Conservation (phyloP, 108 stramenopile species). For the Chaetoceros muelleri region DNA sequence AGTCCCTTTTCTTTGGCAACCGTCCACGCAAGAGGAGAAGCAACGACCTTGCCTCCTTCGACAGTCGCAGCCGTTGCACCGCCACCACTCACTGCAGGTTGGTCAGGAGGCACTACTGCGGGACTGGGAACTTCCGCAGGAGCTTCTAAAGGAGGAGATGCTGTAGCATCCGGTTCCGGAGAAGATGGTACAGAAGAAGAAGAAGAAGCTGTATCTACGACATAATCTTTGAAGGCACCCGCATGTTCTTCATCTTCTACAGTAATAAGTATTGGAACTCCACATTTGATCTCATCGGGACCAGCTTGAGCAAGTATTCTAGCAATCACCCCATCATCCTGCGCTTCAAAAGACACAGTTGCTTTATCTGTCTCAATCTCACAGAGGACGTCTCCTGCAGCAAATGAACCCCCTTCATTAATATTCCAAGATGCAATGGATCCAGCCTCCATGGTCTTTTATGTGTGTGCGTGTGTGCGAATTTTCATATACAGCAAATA, state of each 20-base stretch:
- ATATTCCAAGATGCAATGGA: constrained; percentile 81
- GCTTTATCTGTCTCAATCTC: constrained; percentile 98
- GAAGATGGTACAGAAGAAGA: constrained; percentile 17
- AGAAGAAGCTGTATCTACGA: constrained; percentile 16
- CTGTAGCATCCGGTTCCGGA: constrained; percentile 19
- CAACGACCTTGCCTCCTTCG: constrained; percentile 67
- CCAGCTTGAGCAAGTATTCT: constrained; percentile 82
- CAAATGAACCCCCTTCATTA: constrained; percentile 69
- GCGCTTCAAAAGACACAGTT: constrained; percentile 94
- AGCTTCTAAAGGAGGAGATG: constrained; percentile 22
- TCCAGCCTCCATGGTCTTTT: constrained; percentile 85
- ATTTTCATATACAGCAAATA: too few species aligned
- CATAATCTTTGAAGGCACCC: constrained; percentile 86
- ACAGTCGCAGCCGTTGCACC: constrained; percentile 31
- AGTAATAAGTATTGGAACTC: constrained; percentile 85
- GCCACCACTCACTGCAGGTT: constrained; percentile 16
- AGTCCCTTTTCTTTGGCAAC: constrained; percentile 78
- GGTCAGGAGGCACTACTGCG: constrained; percentile 22
- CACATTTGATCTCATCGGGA: constrained; percentile 70
- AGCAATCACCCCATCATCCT: constrained; percentile 94
- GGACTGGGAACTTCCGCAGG: constrained; percentile 30
- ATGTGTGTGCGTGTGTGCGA: too few species aligned
- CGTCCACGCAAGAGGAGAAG: constrained; percentile 85
- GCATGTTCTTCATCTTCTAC: constrained; percentile 82
- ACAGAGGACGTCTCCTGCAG: constrained; percentile 86